These are phyloP conservation scores for Asparagopsis taxiformis DNA, from an alignment of 31 red algal genomes.

Conservation along the genomic window DNA sequence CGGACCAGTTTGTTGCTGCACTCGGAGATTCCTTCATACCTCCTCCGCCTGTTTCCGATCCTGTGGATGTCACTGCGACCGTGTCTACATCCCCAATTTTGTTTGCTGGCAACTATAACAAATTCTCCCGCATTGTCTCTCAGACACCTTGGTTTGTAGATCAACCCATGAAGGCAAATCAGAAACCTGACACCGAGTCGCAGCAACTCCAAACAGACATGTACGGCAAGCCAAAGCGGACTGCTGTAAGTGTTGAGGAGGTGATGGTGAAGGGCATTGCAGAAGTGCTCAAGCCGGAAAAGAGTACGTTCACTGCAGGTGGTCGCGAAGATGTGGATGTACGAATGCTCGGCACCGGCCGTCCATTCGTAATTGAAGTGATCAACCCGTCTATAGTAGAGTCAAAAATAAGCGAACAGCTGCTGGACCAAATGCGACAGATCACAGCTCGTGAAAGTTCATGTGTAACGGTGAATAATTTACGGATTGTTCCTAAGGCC, in stretches of 20 bases:
- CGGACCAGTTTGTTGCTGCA: too few species aligned
- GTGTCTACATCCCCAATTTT: slow-evolving; percentile 29
- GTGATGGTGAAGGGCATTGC: slow-evolving; percentile 1
- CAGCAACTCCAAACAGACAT: too few species aligned
- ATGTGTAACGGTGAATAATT: slow-evolving; percentile 17
- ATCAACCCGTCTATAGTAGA: slow-evolving; percentile 15
- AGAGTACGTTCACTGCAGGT: slow-evolving; percentile 63
- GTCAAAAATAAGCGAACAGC: slow-evolving; percentile 1
- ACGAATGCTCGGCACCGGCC: slow-evolving; percentile 81
- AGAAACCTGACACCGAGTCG: too few species aligned
- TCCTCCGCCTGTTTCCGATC: not conserved
- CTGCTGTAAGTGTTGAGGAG: slow-evolving; percentile 12
- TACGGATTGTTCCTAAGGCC: slow-evolving; percentile 1
- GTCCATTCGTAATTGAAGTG: slow-evolving; percentile 68
- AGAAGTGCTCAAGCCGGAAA: slow-evolving; percentile 11
- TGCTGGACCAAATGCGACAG: slow-evolving; percentile 1
- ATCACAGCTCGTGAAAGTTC: not conserved
- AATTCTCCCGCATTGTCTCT: slow-evolving; percentile 63
- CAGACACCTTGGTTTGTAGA: slow-evolving; percentile 69
- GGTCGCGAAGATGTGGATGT: slow-evolving; percentile 93
- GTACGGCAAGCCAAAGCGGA: not conserved
- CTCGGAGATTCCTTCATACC: too few species aligned
- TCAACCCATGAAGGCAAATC: too few species aligned
- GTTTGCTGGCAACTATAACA: slow-evolving; percentile 67
- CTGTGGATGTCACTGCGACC: slow-evolving; percentile 5